A percentile compares a stretch with the other conserved stretches of the same genome.
These are phyloP conservation scores for Talaromyces sp. DNA, from an alignment of 2,329 filamentous ascomycete genomes.

Conservation along the genomic window DNA sequence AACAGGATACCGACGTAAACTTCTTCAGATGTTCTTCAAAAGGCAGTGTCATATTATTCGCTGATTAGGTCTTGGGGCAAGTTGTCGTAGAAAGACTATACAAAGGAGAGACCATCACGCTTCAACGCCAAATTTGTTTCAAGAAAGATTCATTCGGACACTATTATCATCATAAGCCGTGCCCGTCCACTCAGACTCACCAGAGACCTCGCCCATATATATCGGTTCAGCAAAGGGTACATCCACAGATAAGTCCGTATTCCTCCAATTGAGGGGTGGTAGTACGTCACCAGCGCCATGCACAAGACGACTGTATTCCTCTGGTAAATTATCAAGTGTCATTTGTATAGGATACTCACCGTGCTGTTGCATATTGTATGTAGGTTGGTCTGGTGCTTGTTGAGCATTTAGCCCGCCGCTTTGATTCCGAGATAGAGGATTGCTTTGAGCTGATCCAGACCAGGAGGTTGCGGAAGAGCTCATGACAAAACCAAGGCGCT, in stretches of 20 bases:
- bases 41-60: too few species aligned
- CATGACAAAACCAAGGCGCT: conserved; percentile 25
- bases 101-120: not conserved
- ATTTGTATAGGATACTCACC: not conserved
- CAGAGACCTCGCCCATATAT: not conserved
- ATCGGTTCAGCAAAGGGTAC: not conserved
- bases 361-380: not conserved
- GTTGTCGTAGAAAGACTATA: not conserved
- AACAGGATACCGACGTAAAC: too few species aligned
- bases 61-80: too few species aligned
- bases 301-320: not conserved
- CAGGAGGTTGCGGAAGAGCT: not conserved
- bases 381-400: not conserved
- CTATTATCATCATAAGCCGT: not conserved
- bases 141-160: not conserved
- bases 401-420: not conserved
- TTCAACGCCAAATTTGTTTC: not conserved
- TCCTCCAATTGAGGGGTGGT: not conserved
- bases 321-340: not conserved
- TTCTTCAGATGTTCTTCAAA: too few species aligned
- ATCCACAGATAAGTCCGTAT: not conserved
- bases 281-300: not conserved
- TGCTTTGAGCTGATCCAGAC: not conserved
- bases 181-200: not conserved
- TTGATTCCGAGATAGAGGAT: not conserved